A percentile compares a stretch with the other conserved stretches of the same genome.
These are phyloP conservation scores for Hypomontagnella submonticulosa DNA, from an alignment of 495 filamentous ascomycete genomes.

Conservation along the genomic window DNA sequence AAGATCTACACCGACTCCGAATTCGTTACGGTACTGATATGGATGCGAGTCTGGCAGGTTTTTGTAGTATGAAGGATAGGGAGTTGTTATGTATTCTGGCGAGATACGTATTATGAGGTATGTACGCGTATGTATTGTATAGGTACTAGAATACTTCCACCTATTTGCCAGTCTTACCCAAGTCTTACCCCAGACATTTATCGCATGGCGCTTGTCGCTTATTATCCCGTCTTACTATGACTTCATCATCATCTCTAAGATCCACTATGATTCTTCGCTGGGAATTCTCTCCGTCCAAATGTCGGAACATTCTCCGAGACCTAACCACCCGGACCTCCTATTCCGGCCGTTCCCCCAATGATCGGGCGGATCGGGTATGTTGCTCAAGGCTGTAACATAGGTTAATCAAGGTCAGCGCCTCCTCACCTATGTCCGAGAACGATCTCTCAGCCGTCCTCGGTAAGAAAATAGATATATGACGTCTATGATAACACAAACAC, in stretches of 20 bases:
- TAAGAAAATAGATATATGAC: conserved; percentile 3
- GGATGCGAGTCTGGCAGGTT: too few species aligned
- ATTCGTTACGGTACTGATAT: too few species aligned
- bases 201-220: conserved; percentile 22
- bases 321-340: conserved; percentile 22
- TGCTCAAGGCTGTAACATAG: not conserved
- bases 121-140: not conserved
- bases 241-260: conserved; percentile 30
- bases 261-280: not conserved
- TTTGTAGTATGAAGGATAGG: too few species aligned
- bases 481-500: not conserved
- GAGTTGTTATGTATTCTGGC: too few species aligned
- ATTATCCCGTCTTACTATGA: conserved; percentile 27
- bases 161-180: not conserved
- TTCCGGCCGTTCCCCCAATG: conserved; percentile 23
- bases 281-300: not conserved
- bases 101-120: not conserved
- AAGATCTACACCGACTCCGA: too few species aligned
- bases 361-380: conserved; percentile 19
- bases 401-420: not conserved
- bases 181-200: conserved; percentile 19
- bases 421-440: not conserved
- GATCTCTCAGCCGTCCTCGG: too few species aligned
- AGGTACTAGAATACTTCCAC: not conserved
- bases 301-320: conserved; percentile 1